These are phyloP conservation scores for Tricholoma terreum DNA, from an alignment of 768 basidiomycete genomes.

Conservation along the genomic window DNA sequence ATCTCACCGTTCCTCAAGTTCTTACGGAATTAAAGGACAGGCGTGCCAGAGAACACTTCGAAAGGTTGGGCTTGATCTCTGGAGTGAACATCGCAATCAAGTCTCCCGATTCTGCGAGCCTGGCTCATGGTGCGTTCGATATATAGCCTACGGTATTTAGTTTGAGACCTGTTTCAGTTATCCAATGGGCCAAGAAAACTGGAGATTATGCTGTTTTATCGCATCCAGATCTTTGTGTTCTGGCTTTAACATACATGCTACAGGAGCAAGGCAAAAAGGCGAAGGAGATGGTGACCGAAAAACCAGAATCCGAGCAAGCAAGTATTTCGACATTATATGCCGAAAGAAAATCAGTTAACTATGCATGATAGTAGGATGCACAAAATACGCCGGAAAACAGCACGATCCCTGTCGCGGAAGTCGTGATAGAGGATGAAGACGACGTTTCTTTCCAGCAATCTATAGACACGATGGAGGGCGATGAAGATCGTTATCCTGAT, in stretches of 20 bases:
- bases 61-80: conserved; percentile 69
- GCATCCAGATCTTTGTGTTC: conserved; percentile 83
- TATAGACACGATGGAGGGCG: neutral
- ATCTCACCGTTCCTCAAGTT: conserved; percentile 87
- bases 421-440: conserved; percentile 2
- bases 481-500: neutral
- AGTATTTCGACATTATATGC: neutral
- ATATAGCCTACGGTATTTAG: neutral
- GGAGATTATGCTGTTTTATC: conserved; percentile 95
- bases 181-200: conserved; percentile 89
- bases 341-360: conserved; percentile 14
- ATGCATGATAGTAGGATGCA: conserved; percentile 29
- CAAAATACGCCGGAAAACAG: conserved; percentile 5
- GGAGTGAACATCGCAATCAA: conserved; percentile 73
- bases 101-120: conserved; percentile 64
- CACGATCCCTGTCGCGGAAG: conserved; percentile 3
- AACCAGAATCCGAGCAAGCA: conserved; percentile 23
- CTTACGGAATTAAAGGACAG: conserved; percentile 87
- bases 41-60: conserved; percentile 83
- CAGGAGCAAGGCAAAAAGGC: conserved; percentile 50
- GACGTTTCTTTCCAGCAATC: neutral
- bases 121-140: conserved; percentile 53
- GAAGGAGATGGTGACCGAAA: conserved; percentile 23
- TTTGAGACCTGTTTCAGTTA: conserved; percentile 50
- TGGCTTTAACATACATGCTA: conserved; percentile 84